A percentile compares a stretch with the other conserved stretches of the same genome.
These are phyloP conservation scores for Pseudogymnoascus sp. DNA, from an alignment of 2,329 filamentous ascomycete genomes.

Conservation along the genomic window DNA sequence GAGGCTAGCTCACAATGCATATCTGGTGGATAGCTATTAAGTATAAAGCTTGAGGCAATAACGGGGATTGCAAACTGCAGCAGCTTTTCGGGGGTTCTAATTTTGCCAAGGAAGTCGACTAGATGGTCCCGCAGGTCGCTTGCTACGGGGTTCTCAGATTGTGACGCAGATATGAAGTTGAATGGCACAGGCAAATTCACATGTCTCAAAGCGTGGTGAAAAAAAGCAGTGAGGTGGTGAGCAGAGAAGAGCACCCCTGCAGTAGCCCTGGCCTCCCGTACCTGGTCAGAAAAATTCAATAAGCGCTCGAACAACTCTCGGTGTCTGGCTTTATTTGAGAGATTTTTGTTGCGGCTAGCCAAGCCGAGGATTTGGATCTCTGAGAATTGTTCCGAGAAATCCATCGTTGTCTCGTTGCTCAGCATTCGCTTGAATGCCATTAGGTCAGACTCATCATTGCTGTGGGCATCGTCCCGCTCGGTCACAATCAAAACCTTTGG, in stretches of 20 bases:
- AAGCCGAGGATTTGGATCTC: constrained; percentile 16
- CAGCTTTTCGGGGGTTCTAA: constrained; percentile 11
- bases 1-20: constrained; percentile 19
- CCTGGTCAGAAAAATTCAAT: constrained; percentile 17
- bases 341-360: constrained; percentile 12
- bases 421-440: constrained; percentile 12
- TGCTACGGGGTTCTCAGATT: constrained; percentile 12
- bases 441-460: constrained; percentile 12
- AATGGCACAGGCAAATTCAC: constrained; percentile 11
- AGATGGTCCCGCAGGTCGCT: constrained; percentile 13
- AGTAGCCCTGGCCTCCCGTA: constrained; percentile 13
- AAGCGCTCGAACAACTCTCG: constrained; percentile 1
- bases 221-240: constrained; percentile 15
- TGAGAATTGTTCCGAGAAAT: neutral
- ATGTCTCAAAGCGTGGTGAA: constrained; percentile 14
- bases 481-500: constrained; percentile 14
- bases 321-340: constrained; percentile 16
- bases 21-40: constrained; percentile 19
- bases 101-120: constrained; percentile 14
- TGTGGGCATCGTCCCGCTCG: constrained; percentile 11
- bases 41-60: constrained; percentile 19
- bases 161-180: constrained; percentile 16
- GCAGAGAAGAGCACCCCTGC: constrained; percentile 17
- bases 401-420: constrained; percentile 17
- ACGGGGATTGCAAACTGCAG: constrained; percentile 15